Base-by-base conservation (phyloP, 2,329 filamentous ascomycete genomes). In the Thelonectria blattea region DNA sequence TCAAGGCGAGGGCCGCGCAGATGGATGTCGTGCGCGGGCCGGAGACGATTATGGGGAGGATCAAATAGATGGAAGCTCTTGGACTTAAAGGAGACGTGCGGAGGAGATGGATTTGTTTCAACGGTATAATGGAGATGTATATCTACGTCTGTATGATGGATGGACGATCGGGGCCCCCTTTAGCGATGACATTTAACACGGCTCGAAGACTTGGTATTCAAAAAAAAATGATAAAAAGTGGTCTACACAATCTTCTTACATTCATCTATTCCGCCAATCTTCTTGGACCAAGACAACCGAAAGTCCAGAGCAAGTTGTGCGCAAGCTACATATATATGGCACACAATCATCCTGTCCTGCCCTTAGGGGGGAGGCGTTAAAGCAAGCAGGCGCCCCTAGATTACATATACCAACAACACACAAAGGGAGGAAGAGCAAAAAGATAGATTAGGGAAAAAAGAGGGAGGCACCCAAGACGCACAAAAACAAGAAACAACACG, bases 41-140 rank as follows among this genome's bases (percentile, higher is more conserved):
- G 17, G 94, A 98, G 78, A 98, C 95, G 3, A 91, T 99, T 64
- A 97, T 99, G 94, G 88, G 91, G 64, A 94, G 92, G 78, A 87
- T 97, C 50, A 95, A 93, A 78, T 96, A 72, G 12, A n/a, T n/a
- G n/a, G 34, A 24, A 24, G 22, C n/a, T 24, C 5, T 30, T 4
- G 27, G 27, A 8, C 47, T 60, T 43, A 41, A 47, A n/a, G 49
- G 43, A n/a, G 27, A 18, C 8, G 9, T 30, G 27, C 8, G 39
- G n/a, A 12, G 12, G 15, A 11, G 42, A 24, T 30, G n/a, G 30
- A 20, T 45, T 17, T 24, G n/a, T 15, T 17, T 34, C 17, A 32
- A 34, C 14, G 37, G 45, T 34, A 27, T 37, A 32, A 50, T 14
- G 30, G 48, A 11, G 47, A 52, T 34, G 20, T 22, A 45, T 20